A percentile compares a stretch with the other conserved stretches of the same genome.
Conservation (phyloP, 2,329 filamentous ascomycete genomes). For the Calonectria pseudoreteaudii region DNA sequence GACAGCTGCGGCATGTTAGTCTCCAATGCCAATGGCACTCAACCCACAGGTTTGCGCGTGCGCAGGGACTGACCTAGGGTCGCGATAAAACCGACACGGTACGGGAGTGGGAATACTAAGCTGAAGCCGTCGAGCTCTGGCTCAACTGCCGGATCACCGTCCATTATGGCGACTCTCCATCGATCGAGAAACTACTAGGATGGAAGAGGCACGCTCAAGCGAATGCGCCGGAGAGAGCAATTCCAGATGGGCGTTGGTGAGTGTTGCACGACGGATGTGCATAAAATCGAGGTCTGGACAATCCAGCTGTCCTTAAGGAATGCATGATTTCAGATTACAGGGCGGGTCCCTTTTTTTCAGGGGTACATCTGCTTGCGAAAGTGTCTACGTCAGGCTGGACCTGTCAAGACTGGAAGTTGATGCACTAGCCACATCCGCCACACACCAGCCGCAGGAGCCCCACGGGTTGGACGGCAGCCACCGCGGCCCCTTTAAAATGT, state of each 20-base stretch:
- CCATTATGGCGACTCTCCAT: conserved; percentile 62
- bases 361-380: conserved; percentile 28
- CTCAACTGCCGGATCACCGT: conserved; percentile 80
- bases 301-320: conserved; percentile 42
- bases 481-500: neutral
- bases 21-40: neutral
- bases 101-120: conserved; percentile 87
- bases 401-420: neutral
- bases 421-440: conserved; percentile 11
- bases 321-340: conserved; percentile 32
- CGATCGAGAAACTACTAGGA: conserved; percentile 23
- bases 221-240: conserved; percentile 17
- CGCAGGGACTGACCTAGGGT: conserved; percentile 75
- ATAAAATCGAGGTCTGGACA: conserved; percentile 35
- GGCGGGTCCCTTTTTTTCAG: conserved; percentile 37
- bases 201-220: conserved; percentile 11
- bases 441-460: neutral
- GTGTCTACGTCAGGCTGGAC: conserved; percentile 15
- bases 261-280: conserved; percentile 20
- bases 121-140: conserved; percentile 85
- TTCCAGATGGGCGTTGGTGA: conserved; percentile 28
- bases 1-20: conserved; percentile 69
- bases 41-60: neutral
- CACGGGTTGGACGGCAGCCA: conserved; percentile 8
- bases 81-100: conserved; percentile 86